Base-by-base conservation (phyloP, 148 eudicot species). In the Pouteria glomerata region DNA sequence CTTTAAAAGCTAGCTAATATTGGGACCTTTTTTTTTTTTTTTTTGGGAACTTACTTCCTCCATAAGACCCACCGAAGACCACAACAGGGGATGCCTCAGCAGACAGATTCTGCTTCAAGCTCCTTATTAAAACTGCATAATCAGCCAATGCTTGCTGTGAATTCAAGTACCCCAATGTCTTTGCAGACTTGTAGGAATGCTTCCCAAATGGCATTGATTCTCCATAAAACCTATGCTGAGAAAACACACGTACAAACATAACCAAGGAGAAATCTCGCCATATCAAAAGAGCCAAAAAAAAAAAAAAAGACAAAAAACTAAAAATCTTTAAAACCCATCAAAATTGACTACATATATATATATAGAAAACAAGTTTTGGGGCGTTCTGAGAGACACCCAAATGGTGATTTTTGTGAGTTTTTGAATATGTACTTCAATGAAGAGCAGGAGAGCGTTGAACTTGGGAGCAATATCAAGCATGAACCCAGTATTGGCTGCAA, bases 21-120 rank as follows among this genome's bases (percentile, higher is more conserved):
- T 6, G 47, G 72, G 31, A 53, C 30, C 51, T 30, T 30, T 37
- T 44, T 56, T 19, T n/a, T n/a, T n/a, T n/a, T n/a, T n/a, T n/a
- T n/a, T n/a, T n/a, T n/a, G n/a, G n/a, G n/a, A 57, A 78, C 83
- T 72, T 78, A 83, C 87, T 80, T 75, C 87, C 87, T 63, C 87
- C 87, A 78, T 83, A 83, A 12, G 87, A 83, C 6, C 87, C 87
- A 50, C 87, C 87, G 78, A 83, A 75, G 47, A 80, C 87, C 41
- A 83, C 78, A 60, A 83, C 82, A n/a, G 87, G 87, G 35, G 84
- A 83, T 14, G 75, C 73, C 66, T 80, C 80, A 63, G 87, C 63
- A 42, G 87, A 83, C 5, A 78, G 58, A n/a, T 80, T 83, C 1
- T 76, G 72, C 79, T 83, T 83, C 62, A 83, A 72, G 69, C 82